Evolutionary conservation across 2,329 filamentous ascomycete genomes (phyloP).

Genomic region (Neurospora sp.): DNA sequence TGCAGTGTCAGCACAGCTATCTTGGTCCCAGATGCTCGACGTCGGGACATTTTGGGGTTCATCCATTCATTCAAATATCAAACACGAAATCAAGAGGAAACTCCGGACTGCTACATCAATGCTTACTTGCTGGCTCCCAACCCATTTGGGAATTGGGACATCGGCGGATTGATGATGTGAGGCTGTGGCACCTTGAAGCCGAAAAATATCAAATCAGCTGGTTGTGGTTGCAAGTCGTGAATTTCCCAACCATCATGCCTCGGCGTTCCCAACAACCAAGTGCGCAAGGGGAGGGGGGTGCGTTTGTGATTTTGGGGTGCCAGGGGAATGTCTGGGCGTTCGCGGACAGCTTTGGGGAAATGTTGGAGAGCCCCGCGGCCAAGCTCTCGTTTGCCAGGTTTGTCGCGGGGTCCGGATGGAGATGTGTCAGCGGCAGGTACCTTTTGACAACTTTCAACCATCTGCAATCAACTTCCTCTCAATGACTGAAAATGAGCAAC

Average conservation of each 20-base stretch:
- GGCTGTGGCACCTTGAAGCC: neutral
- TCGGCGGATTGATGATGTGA: neutral
- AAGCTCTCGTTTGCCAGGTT: neutral
- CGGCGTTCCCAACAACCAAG: neutral
- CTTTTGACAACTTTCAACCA: neutral
- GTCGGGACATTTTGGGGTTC: neutral
- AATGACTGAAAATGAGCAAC: neutral
- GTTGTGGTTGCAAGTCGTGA: neutral
- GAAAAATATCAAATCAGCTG: neutral
- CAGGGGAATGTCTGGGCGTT: neutral
- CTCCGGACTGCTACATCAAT: neutral
- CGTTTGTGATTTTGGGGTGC: neutral
- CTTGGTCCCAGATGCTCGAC: neutral
- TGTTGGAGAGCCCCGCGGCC: neutral
- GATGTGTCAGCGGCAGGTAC: neutral
- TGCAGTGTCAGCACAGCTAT: neutral
- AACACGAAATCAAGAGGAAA: neutral
- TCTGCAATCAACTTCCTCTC: neutral
- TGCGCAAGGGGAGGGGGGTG: neutral
- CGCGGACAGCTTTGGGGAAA: neutral
- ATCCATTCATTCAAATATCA: neutral
- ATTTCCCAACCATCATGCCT: neutral
- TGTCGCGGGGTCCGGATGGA: neutral
- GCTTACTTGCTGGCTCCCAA: neutral
- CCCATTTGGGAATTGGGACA: too few relatives aligned